A percentile compares a stretch with the other conserved stretches of the same genome.
Evolutionary conservation across 2,329 filamentous ascomycete genomes (phyloP).

Genomic region (Microcyclospora pomicola): DNA sequence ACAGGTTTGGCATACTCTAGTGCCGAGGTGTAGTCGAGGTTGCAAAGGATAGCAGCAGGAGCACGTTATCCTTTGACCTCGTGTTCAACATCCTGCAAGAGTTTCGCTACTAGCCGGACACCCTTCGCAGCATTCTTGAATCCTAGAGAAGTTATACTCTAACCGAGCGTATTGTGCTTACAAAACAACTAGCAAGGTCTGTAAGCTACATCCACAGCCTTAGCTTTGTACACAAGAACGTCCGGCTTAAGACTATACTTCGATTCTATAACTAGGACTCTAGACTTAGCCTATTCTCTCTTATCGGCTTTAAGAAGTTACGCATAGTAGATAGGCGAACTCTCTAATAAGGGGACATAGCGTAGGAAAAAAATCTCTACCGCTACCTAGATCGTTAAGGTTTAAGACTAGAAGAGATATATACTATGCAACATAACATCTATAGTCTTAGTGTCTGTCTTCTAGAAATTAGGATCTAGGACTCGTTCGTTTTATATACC

Average conservation of each 20-base stretch:
- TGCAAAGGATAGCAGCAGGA: background rate
- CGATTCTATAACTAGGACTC: background rate
- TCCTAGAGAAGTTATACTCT: no score
- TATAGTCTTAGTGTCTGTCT: constrained; percentile 43
- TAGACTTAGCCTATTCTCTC: constrained; percentile 15
- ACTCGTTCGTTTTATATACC: constrained; percentile 14
- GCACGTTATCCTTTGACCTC: constrained; percentile 7
- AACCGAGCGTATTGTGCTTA: constrained; percentile 8
- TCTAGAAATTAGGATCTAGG: constrained; percentile 40
- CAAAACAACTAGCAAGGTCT: constrained; percentile 21
- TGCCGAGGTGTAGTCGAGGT: constrained; percentile 8
- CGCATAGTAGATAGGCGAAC: constrained; percentile 24
- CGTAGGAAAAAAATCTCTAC: constrained; percentile 35
- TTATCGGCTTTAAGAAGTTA: constrained; percentile 34
- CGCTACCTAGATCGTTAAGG: constrained; percentile 38
- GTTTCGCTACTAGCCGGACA: no score
- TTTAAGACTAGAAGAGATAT: constrained; percentile 23
- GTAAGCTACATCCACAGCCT: constrained; percentile 27
- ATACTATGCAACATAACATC: constrained; percentile 42
- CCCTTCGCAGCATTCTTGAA: no score
- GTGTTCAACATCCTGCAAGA: no score
- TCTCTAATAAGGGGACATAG: constrained; percentile 22
- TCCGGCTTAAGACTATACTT: constrained; percentile 30
- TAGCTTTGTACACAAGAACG: constrained; percentile 34
- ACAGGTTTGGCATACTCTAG: constrained; percentile 11